These are phyloP conservation scores for Neofusicoccum cordaticola DNA, from an alignment of 2,329 filamentous ascomycete species.

Conservation along the genomic window DNA sequence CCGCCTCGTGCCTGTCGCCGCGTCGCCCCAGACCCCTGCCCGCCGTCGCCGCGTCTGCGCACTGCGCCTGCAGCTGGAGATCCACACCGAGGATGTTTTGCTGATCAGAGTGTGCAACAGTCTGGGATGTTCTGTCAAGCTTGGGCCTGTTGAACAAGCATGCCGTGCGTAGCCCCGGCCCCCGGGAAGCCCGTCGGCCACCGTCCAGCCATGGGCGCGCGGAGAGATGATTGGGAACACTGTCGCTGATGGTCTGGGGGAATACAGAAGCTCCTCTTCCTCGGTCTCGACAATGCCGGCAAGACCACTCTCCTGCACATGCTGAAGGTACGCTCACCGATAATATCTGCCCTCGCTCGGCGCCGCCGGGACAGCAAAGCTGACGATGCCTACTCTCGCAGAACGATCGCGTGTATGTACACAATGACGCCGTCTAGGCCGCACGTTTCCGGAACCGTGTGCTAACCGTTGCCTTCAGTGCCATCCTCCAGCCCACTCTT, in stretches of 20 bases:
- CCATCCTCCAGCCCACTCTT: conserved; percentile 57
- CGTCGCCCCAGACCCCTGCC: not conserved
- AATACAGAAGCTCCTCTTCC: conserved; percentile 53
- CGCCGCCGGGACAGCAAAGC: not conserved
- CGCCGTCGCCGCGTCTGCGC: not conserved
- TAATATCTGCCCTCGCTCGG: not conserved
- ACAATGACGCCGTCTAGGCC: not conserved
- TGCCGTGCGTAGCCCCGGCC: conserved; percentile 44
- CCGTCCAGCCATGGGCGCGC: not conserved
- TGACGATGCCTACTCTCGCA: not conserved
- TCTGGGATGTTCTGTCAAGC: conserved; percentile 85
- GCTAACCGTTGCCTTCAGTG: conserved; percentile 3
- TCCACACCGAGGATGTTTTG: not conserved
- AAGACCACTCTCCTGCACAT: conserved; percentile 94
- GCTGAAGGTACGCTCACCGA: conserved; percentile 61
- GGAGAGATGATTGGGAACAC: not conserved
- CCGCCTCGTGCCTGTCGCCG: conserved; percentile 12
- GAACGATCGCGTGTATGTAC: conserved; percentile 69
- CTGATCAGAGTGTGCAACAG: conserved; percentile 43
- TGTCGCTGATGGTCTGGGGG: not conserved
- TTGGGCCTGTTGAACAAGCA: conserved; percentile 92
- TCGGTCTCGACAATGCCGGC: conserved; percentile 89
- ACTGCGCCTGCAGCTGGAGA: not conserved
- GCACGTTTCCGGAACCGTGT: not conserved
- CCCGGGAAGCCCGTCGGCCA: not conserved